A percentile compares a stretch with the other conserved stretches of the same genome.
Evolutionary conservation across 306 rosid genomes (phyloP).

Genomic region (Elaeagnus macrophylla): DNA sequence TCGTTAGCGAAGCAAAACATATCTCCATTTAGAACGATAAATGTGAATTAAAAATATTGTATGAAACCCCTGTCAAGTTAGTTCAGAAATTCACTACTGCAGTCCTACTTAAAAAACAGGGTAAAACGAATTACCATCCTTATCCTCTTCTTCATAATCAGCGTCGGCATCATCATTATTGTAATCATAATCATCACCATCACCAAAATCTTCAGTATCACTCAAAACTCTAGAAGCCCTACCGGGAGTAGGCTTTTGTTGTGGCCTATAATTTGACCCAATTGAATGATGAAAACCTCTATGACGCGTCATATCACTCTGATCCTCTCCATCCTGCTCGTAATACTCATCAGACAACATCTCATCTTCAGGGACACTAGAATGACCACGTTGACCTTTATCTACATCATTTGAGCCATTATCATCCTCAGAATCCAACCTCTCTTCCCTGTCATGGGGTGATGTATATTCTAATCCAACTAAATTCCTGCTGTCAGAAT

Average conservation of each 20-base stretch:
- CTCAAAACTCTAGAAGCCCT: constrained; percentile 51
- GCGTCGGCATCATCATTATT: constrained; percentile 54
- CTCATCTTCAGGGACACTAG: constrained; percentile 87
- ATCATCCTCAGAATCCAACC: constrained; percentile 74
- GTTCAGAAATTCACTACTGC: constrained; percentile 12
- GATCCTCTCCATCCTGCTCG: constrained; percentile 94
- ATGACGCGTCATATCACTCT: constrained; percentile 52
- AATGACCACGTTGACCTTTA: constrained; percentile 57
- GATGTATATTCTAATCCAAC: constrained; percentile 67
- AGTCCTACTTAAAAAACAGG: constrained; percentile 8
- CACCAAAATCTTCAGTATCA: constrained; percentile 34
- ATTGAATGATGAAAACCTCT: constrained; percentile 38
- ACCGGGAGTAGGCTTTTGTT: constrained; percentile 31
- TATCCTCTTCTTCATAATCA: constrained; percentile 93
- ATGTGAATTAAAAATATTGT: neutral
- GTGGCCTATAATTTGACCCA: constrained; percentile 57
- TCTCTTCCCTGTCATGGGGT: constrained; percentile 57
- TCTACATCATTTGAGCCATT: constrained; percentile 44
- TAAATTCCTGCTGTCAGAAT: constrained; percentile 50
- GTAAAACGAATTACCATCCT: constrained; percentile 53
- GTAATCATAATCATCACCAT: constrained; percentile 25
- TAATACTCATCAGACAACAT: constrained; percentile 98
- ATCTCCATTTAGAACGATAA: constrained; percentile 6
- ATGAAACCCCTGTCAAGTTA: constrained; percentile 3
- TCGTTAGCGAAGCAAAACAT: constrained; percentile 9